Conservation (phyloP, 352 stramenopile species). For the Peronospora farinosa region DNA sequence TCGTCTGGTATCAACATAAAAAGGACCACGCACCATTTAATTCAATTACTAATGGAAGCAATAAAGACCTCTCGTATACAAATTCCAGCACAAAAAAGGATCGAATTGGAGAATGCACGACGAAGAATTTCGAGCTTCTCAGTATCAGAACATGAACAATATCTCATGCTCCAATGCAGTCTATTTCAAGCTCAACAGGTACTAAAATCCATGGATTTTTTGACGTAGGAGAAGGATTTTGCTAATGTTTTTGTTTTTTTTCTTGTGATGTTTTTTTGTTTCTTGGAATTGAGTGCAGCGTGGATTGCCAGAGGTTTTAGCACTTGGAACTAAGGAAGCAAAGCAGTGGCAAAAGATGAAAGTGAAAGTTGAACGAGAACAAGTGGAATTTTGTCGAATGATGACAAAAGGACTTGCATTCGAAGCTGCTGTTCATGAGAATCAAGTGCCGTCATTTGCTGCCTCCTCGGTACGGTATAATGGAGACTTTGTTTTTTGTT, state of each 20-base stretch:
- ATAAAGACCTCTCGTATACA: conserved; percentile 12
- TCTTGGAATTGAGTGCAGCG: conserved; percentile 21
- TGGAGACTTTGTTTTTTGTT: neutral
- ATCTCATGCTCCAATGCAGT: conserved; percentile 44
- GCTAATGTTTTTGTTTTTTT: conserved; percentile 4
- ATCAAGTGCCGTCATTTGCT: conserved; percentile 16
- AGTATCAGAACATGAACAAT: conserved; percentile 45
- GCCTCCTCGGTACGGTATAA: conserved; percentile 24
- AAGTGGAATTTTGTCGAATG: conserved; percentile 25
- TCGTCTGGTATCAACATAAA: neutral
- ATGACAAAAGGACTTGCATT: conserved; percentile 16
- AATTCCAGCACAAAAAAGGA: conserved; percentile 7
- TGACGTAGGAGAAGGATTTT: conserved; percentile 4
- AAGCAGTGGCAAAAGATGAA: conserved; percentile 38
- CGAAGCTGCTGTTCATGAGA: conserved; percentile 18
- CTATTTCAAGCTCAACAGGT: conserved; percentile 39
- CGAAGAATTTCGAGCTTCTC: conserved; percentile 46
- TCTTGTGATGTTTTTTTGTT: neutral
- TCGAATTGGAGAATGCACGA: conserved; percentile 30
- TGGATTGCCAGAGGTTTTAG: conserved; percentile 50
- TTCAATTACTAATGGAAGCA: conserved; percentile 29
- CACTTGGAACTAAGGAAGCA: conserved; percentile 38
- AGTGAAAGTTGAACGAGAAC: conserved; percentile 29
- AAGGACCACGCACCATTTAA: conserved; percentile 27
- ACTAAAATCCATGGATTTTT: conserved; percentile 19